phyloP scores from a whole-genome alignment of 768 basidiomycete genomes.

The Pholiota microspora region DNA sequence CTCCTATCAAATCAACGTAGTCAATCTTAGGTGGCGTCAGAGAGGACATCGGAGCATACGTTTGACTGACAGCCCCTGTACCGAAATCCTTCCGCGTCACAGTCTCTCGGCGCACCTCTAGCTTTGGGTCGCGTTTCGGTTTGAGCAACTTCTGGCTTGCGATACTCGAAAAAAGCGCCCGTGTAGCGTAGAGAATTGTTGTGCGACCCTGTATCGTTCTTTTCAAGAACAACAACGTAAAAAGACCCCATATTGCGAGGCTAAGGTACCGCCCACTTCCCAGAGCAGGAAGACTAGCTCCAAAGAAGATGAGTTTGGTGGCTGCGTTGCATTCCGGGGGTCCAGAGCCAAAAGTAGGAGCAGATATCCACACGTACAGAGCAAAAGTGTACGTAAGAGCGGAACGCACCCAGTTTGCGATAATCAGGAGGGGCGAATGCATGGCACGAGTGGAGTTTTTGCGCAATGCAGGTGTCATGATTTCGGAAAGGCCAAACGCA shows the following conservation, averaged over 20 bases:
- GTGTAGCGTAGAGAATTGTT: conserved; percentile 19
- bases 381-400: conserved; percentile 25
- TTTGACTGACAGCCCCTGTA: conserved; percentile 13
- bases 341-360: conserved; percentile 20
- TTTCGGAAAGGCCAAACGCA: conserved; percentile 23
- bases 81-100: conserved; percentile 15
- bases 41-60: conserved; percentile 5
- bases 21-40: not conserved
- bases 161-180: conserved; percentile 17
- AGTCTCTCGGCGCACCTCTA: conserved; percentile 20
- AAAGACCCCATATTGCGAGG: conserved; percentile 19
- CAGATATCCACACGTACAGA: conserved; percentile 25
- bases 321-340: conserved; percentile 20
- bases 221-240: conserved; percentile 19
- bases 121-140: conserved; percentile 19
- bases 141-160: conserved; percentile 18
- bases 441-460: conserved; percentile 19
- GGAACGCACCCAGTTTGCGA: conserved; percentile 26
- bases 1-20: conserved; percentile 7
- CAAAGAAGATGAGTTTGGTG: conserved; percentile 24
- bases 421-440: conserved; percentile 23
- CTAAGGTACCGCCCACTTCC: conserved; percentile 20
- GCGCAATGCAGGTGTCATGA: conserved; percentile 12
- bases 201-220: conserved; percentile 14
- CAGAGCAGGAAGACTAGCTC: conserved; percentile 23